Base-by-base conservation (phyloP, 2,329 filamentous ascomycete genomes). In the Alternaria postmessia region DNA sequence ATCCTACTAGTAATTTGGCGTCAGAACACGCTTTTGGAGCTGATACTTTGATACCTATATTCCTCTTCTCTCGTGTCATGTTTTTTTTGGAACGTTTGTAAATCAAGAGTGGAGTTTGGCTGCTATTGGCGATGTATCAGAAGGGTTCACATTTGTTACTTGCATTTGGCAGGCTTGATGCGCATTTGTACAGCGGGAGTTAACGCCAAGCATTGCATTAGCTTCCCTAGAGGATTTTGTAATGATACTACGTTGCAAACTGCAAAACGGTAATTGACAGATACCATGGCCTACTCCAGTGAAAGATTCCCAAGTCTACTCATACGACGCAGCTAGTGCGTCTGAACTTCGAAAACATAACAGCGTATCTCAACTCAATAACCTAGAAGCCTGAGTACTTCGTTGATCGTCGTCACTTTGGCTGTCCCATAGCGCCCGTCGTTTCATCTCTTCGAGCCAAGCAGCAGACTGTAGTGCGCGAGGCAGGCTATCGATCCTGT, bases 81-180 rank as follows among this genome's bases (percentile, higher is more conserved):
- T 22, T 22, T 22, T 22, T 18, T 14, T 32, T 8, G 34, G 20
- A 51, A 32, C 39, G 47, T 34, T 42, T 61, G 59, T 55, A 61
- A 61, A 55, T 55, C 49, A 61, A 56, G 59, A 62, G 59, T 22
- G 46, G 46, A 56, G 57, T 51, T 56, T 34, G 22, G 30, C 14
- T 30, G 8, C 11, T 22, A 26, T 20, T 26, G 4, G 54, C 22
- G 28, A 30, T 30, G 30, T n/a, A 38, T 39, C 52, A 38, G 4
- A n/a, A 38, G 16, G 26, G 20, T 26, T 51, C 9, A 11, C 28
- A 24, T 38, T 53, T 39, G 2, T 9, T 30, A 44, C 6, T 36
- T 18, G 24, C 51, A 38, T 14, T 28, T 16, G 46, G 46, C 32
- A n/a, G 20, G 46, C 32, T 49, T 49, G 20, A 24, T 36, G 34